A percentile compares a stretch with the other conserved stretches of the same genome.
These are phyloP conservation scores for Coniella vitis DNA, from an alignment of 2,329 filamentous ascomycete species.

Conservation along the genomic window DNA sequence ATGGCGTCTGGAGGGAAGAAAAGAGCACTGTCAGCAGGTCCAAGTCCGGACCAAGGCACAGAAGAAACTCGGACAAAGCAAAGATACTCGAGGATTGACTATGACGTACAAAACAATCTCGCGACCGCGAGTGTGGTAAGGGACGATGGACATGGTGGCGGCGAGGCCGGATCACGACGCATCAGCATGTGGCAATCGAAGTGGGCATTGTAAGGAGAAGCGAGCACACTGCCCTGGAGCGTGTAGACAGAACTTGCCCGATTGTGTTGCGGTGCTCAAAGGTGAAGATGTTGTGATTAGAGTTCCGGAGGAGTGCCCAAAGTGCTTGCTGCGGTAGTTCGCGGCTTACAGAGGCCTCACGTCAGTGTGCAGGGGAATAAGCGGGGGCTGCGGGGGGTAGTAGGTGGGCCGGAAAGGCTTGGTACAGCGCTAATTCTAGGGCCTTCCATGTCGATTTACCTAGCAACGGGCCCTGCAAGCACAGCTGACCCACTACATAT, in stretches of 20 bases:
- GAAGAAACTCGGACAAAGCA: neutral
- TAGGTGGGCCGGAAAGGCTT: too few relatives aligned
- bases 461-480: too few relatives aligned
- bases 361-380: too few relatives aligned
- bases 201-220: slow-evolving; percentile 3
- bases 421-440: too few relatives aligned
- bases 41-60: neutral
- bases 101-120: slow-evolving; percentile 71
- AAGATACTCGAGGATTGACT: neutral
- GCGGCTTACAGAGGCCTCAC: too few relatives aligned
- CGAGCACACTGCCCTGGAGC: neutral
- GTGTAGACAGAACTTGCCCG: neutral
- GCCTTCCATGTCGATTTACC: too few relatives aligned
- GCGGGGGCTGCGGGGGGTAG: too few relatives aligned
- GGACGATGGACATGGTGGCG: slow-evolving; percentile 58
- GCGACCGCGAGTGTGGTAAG: slow-evolving; percentile 66
- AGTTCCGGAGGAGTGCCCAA: too few relatives aligned
- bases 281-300: neutral
- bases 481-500: too few relatives aligned
- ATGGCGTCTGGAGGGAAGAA: slow-evolving; percentile 59
- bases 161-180: slow-evolving; percentile 10
- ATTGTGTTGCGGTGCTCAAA: neutral
- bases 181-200: slow-evolving; percentile 6
- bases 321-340: neutral
- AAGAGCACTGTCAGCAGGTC: neutral